Evolutionary conservation across 345 rosid species (phyloP).

Genomic region (Mangifera indica): DNA sequence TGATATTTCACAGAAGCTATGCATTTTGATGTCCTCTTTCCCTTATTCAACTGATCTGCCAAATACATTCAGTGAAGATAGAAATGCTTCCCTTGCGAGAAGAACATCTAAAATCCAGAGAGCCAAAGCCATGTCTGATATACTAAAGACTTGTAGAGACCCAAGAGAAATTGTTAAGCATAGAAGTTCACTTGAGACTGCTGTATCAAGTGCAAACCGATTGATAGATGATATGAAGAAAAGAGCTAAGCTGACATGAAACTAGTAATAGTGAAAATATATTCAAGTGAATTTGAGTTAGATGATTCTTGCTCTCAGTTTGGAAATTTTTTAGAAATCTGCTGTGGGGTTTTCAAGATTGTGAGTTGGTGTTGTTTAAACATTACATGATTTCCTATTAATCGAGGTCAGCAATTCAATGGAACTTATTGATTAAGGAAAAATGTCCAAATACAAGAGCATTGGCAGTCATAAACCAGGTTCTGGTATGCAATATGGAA

Average conservation of each 20-base stretch:
- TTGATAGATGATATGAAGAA: constrained; percentile 28
- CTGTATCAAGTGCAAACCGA: constrained; percentile 27
- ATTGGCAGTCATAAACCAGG: neutral
- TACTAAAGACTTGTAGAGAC: constrained; percentile 63
- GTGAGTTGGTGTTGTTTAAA: neutral
- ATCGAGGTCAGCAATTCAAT: constrained; percentile 3
- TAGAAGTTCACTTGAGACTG: constrained; percentile 37
- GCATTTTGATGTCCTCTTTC: constrained; percentile 56
- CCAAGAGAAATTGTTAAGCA: constrained; percentile 54
- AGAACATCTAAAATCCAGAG: constrained; percentile 54
- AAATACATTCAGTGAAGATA: constrained; percentile 34
- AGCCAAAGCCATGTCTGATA: constrained; percentile 75
- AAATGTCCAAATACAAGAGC: neutral
- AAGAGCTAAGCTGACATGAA: constrained; percentile 20
- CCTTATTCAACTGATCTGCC: constrained; percentile 64
- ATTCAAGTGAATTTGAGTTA: neutral
- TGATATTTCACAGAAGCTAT: constrained; percentile 51
- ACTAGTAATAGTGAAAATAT: neutral
- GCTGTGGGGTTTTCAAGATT: neutral
- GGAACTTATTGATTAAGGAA: neutral
- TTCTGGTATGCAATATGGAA: neutral
- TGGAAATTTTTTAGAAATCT: neutral
- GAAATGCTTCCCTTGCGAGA: constrained; percentile 40
- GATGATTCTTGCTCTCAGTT: neutral
- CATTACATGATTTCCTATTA: neutral